phyloP scores from a whole-genome alignment of 495 filamentous ascomycete genomes.

The Hyaloscypha hepaticicola region DNA sequence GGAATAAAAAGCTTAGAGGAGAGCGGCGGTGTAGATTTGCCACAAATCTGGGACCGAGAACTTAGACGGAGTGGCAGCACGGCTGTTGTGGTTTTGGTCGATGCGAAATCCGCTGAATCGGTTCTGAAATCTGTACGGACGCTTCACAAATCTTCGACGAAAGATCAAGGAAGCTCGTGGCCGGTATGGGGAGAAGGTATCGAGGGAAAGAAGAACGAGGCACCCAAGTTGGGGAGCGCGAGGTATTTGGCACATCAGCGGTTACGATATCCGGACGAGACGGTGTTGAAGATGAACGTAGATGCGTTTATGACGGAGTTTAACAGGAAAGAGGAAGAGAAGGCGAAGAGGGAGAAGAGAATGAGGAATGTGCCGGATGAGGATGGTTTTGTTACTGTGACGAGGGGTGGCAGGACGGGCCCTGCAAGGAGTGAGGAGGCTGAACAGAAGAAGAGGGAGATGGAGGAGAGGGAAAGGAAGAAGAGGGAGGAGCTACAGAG shows the following conservation, averaged over 20 bases:
- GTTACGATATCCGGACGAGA: constrained; percentile 66
- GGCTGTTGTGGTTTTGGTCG: constrained; percentile 80
- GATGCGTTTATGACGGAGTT: constrained; percentile 82
- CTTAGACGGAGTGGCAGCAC: constrained; percentile 70
- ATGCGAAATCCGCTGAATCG: constrained; percentile 67
- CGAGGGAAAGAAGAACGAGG: constrained; percentile 41
- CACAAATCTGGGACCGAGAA: constrained; percentile 72
- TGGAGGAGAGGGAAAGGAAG: constrained; percentile 67
- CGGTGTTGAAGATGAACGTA: constrained; percentile 62
- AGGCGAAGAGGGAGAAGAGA: constrained; percentile 58
- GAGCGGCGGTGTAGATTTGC: constrained; percentile 55
- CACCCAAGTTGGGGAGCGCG: constrained; percentile 56
- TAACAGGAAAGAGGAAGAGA: constrained; percentile 62
- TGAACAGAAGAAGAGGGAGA: constrained; percentile 66
- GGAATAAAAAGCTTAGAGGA: constrained; percentile 44
- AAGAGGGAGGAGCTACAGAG: constrained; percentile 55
- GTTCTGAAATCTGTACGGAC: constrained; percentile 72
- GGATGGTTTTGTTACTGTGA: constrained; percentile 94
- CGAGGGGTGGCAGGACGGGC: constrained; percentile 69
- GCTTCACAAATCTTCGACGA: constrained; percentile 52
- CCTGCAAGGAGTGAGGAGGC: constrained; percentile 74
- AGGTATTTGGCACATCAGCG: constrained; percentile 66
- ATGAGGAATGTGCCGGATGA: constrained; percentile 79
- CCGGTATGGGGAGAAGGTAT: constrained; percentile 66
- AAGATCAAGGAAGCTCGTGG: constrained; percentile 27